Conservation (phyloP, 2,329 filamentous ascomycete species). For the Pseudogymnoascus sp. region DNA sequence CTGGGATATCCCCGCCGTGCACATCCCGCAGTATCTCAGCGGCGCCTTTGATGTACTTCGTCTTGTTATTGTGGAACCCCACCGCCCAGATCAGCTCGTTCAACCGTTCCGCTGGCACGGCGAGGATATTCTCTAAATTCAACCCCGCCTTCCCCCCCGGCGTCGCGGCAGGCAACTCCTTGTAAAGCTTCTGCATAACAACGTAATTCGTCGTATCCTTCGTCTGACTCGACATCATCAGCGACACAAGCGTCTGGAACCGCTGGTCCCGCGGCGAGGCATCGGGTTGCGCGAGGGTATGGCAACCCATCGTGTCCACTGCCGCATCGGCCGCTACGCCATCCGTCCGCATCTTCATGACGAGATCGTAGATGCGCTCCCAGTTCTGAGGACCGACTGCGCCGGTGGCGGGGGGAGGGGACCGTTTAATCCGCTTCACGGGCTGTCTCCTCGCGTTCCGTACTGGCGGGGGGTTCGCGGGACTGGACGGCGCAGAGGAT, state of each 20-base stretch:
- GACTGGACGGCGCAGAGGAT: not conserved
- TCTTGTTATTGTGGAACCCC: conserved; percentile 71
- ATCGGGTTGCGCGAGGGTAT: conserved; percentile 56
- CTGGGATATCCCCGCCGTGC: conserved; percentile 58
- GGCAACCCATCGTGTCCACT: conserved; percentile 97
- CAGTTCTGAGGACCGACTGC: conserved; percentile 66
- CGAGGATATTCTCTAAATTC: conserved; percentile 56
- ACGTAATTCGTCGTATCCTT: conserved; percentile 66
- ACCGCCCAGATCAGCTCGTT: conserved; percentile 61
- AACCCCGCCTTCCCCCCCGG: conserved; percentile 38
- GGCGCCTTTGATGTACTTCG: conserved; percentile 60
- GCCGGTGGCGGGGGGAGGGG: not conserved
- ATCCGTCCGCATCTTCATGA: conserved; percentile 65
- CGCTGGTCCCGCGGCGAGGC: conserved; percentile 47
- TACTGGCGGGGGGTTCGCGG: not conserved
- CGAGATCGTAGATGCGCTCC: conserved; percentile 71
- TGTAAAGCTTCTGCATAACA: conserved; percentile 60
- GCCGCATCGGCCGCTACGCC: conserved; percentile 63
- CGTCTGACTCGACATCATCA: conserved; percentile 69
- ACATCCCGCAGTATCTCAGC: conserved; percentile 55
- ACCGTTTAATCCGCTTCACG: not conserved
- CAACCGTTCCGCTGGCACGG: conserved; percentile 49
- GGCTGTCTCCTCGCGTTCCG: not conserved
- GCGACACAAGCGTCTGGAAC: conserved; percentile 60
- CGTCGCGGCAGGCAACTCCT: conserved; percentile 42